A percentile compares a stretch with the other conserved stretches of the same genome.
Conservation (phyloP, 2,329 filamentous ascomycete genomes). For the Ciborinia camelliae region DNA sequence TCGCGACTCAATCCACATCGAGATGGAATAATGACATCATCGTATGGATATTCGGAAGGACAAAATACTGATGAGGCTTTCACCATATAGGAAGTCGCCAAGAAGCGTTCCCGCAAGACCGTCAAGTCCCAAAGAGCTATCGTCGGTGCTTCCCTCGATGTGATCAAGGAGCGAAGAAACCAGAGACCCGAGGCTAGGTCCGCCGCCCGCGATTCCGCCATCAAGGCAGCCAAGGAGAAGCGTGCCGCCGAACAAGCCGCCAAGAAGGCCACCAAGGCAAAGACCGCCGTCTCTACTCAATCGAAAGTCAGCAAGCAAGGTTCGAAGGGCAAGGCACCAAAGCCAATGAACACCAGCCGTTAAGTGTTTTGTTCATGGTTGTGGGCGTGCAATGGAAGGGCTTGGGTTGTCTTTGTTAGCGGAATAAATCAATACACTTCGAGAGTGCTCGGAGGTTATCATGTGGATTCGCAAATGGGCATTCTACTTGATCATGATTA, state of each 20-base stretch:
- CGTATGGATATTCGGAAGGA: conserved; percentile 8
- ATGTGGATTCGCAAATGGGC: conserved; percentile 36
- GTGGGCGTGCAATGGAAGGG: conserved; percentile 17
- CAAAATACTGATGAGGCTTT: conserved; percentile 10
- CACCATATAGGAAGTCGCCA: conserved; percentile 83
- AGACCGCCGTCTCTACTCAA: conserved; percentile 70
- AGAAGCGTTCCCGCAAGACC: conserved; percentile 97
- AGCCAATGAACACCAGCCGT: conserved; percentile 83
- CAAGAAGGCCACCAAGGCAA: conserved; percentile 99
- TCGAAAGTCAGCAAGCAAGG: conserved; percentile 88
- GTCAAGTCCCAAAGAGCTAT: conserved; percentile 99
- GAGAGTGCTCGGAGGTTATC: conserved; percentile 20
- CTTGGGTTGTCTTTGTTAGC: conserved; percentile 30
- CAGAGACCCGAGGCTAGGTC: conserved; percentile 93
- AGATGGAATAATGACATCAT: conserved; percentile 7
- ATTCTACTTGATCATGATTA: conserved; percentile 34
- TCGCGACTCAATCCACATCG: background rate
- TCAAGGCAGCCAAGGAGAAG: conserved; percentile 99
- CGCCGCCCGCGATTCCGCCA: conserved; percentile 83
- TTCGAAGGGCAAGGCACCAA: conserved; percentile 82
- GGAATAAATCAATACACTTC: conserved; percentile 13
- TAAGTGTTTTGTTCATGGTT: conserved; percentile 48
- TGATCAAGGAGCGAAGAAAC: conserved; percentile 98
- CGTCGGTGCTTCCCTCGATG: conserved; percentile 97
- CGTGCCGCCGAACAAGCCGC: conserved; percentile 79